phyloP scores from a whole-genome alignment of 2,329 filamentous ascomycete genomes.

The Thielaviopsis musarum region DNA sequence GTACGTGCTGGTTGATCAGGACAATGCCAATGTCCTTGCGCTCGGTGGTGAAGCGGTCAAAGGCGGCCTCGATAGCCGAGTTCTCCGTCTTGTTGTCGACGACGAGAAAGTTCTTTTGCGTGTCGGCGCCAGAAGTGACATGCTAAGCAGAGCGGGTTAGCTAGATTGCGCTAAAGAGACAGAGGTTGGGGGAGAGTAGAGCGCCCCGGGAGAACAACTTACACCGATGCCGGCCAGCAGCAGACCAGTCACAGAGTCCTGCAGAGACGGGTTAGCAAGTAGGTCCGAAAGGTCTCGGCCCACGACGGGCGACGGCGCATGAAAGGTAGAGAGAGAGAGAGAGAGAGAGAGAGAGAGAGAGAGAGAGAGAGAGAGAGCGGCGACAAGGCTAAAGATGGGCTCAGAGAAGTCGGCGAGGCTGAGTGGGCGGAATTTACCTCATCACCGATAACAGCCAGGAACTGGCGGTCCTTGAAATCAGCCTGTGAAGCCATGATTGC shows the following conservation, averaged over 20 bases:
- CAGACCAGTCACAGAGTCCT: constrained; percentile 94
- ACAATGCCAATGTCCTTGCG: constrained; percentile 95
- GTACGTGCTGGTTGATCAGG: constrained; percentile 93
- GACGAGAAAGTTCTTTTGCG: constrained; percentile 94
- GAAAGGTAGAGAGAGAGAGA: background rate
- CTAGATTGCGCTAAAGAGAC: background rate
- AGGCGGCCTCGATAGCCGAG: constrained; percentile 71
- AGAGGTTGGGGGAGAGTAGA: background rate
- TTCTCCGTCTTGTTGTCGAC: constrained; percentile 90
- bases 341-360: background rate
- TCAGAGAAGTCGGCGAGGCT: background rate
- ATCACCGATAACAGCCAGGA: constrained; percentile 93
- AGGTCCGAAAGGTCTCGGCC: background rate
- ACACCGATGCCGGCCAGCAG: constrained; percentile 92
- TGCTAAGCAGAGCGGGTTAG: constrained; percentile 41
- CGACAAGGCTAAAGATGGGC: background rate
- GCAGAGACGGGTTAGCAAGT: constrained; percentile 14
- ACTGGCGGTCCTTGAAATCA: constrained; percentile 72
- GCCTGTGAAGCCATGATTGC: constrained; percentile 32
- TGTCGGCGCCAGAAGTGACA: constrained; percentile 72
- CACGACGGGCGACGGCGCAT: background rate
- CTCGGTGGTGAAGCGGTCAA: constrained; percentile 73
- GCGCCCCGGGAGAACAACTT: constrained; percentile 16
- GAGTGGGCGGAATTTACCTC: constrained; percentile 41
- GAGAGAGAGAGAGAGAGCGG: background rate